These are phyloP conservation scores for Oemleria cerasiformis DNA, from an alignment of 306 rosid genomes.

Conservation along the genomic window DNA sequence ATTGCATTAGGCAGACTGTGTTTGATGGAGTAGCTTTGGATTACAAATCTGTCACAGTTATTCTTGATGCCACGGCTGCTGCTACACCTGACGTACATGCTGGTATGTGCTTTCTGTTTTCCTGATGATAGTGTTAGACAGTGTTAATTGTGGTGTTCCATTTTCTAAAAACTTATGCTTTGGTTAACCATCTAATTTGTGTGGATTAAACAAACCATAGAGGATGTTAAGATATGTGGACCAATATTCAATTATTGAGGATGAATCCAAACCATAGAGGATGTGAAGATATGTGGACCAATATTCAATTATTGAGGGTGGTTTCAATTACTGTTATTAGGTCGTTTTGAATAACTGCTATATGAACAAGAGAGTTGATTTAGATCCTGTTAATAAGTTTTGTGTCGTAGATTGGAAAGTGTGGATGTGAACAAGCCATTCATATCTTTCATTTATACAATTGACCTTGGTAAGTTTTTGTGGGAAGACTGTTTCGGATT, in stretches of 20 bases:
- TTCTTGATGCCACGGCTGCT: conserved; percentile 89
- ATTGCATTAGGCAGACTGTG: conserved; percentile 90
- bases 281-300: not conserved
- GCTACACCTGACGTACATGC: conserved; percentile 67
- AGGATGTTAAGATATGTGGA: not conserved
- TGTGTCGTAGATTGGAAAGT: not conserved
- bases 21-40: conserved; percentile 85
- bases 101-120: conserved; percentile 44
- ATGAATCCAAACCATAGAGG: too few species aligned
- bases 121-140: not conserved
- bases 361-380: not conserved
- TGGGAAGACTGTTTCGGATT: not conserved
- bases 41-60: conserved; percentile 61
- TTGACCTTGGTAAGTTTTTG: not conserved
- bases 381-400: not conserved
- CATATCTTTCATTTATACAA: not conserved
- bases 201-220: too few species aligned
- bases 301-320: too few species aligned
- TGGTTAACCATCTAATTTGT: not conserved
- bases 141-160: conserved; percentile 7
- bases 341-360: not conserved
- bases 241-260: not conserved
- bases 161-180: not conserved
- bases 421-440: not conserved
- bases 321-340: not conserved